Conservation (phyloP, 2,329 filamentous ascomycete species). For the Xylariaceae sp. region DNA sequence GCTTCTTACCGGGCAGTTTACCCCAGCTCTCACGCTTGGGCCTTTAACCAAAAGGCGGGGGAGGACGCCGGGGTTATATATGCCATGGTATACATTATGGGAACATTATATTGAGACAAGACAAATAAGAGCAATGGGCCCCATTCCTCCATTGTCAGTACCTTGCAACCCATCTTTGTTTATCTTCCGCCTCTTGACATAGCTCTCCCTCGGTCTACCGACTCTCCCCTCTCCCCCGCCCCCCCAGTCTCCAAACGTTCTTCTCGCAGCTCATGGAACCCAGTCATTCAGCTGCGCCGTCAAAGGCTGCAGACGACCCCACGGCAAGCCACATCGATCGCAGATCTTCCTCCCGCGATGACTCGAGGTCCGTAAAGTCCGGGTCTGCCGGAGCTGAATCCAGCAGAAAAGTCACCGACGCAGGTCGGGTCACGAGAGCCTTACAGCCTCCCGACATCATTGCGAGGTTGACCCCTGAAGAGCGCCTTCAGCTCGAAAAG, state of each 20-base stretch:
- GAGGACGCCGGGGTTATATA: too few species aligned
- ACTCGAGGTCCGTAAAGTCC: constrained; percentile 12
- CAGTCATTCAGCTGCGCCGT: constrained; percentile 3
- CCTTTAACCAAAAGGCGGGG: too few species aligned
- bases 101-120: too few species aligned
- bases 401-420: too few species aligned
- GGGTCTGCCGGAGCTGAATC: constrained; percentile 24
- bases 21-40: too few species aligned
- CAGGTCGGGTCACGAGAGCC: constrained; percentile 17
- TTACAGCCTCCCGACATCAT: constrained; percentile 32
- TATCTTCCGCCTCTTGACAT: too few species aligned
- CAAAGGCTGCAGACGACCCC: constrained; percentile 5
- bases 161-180: too few species aligned
- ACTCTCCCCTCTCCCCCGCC: background rate
- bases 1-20: background rate
- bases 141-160: too few species aligned
- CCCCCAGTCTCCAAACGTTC: background rate
- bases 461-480: constrained; percentile 44
- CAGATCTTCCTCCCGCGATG: constrained; percentile 13
- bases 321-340: constrained; percentile 13
- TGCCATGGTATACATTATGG: too few species aligned
- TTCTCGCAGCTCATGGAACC: constrained; percentile 4
- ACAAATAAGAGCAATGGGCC: too few species aligned
- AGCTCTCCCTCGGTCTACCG: background rate
- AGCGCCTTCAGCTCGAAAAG: constrained; percentile 47